A percentile compares a stretch with the other conserved stretches of the same genome.
Evolutionary conservation across 164 flowering plant species (phyloP).

Genomic region (Umbellularia californica): DNA sequence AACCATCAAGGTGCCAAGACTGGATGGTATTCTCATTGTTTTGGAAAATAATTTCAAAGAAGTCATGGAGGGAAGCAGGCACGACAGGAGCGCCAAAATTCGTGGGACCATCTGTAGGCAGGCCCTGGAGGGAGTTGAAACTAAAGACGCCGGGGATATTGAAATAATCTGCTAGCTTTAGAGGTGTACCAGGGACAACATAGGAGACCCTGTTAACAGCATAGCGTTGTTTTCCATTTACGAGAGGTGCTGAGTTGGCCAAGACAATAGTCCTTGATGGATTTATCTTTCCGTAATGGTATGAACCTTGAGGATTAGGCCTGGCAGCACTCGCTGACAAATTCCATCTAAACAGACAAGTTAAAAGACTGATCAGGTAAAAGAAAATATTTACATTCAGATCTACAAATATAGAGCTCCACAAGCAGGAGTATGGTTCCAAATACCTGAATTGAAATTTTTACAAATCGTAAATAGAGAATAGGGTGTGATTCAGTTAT

Average conservation of each 20-base stretch:
- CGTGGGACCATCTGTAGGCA: conserved; percentile 31
- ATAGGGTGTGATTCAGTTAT: not conserved
- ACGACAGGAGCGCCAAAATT: conserved; percentile 43
- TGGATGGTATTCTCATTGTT: conserved; percentile 57
- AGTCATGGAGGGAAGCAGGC: conserved; percentile 41
- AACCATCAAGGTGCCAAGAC: conserved; percentile 71
- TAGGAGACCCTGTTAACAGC: conserved; percentile 57
- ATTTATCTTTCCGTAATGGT: conserved; percentile 46
- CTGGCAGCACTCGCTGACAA: conserved; percentile 61
- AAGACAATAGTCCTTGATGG: conserved; percentile 35
- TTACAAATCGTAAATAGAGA: too few relatives aligned
- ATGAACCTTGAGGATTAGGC: conserved; percentile 67
- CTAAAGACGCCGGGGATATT: conserved; percentile 55
- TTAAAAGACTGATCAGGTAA: not conserved
- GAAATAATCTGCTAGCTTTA: conserved; percentile 71
- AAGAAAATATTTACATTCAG: not conserved
- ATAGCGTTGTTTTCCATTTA: conserved; percentile 45
- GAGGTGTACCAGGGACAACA: conserved; percentile 49
- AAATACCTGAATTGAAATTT: too few relatives aligned
- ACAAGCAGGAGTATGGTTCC: too few relatives aligned
- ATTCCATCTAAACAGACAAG: conserved; percentile 35
- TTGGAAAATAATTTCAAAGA: conserved; percentile 66
- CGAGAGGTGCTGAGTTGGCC: conserved; percentile 30
- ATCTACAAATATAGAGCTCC: too few relatives aligned
- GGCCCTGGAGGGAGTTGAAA: conserved; percentile 32